Conservation (phyloP, 257 asterid species). For the Buddleja alternifolia region DNA sequence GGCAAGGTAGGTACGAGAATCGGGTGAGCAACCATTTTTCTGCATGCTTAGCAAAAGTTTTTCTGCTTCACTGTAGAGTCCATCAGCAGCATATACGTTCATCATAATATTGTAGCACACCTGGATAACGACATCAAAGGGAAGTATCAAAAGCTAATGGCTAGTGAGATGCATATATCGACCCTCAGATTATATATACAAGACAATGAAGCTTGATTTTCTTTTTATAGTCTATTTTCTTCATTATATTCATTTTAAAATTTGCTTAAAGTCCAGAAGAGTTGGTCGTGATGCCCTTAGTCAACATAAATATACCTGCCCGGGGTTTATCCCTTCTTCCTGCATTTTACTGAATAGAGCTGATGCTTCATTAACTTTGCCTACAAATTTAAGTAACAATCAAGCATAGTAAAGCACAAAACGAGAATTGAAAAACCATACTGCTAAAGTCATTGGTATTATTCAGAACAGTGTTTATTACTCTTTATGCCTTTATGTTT, state of each 20-base stretch:
- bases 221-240: background rate
- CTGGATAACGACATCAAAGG: conserved; percentile 41
- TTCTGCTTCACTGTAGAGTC: conserved; percentile 67
- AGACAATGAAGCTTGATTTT: conserved; percentile 10
- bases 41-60: conserved; percentile 58
- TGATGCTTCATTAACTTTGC: conserved; percentile 76
- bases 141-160: background rate
- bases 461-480: conserved; percentile 3
- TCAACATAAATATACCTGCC: conserved; percentile 55
- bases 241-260: background rate
- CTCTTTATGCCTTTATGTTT: background rate
- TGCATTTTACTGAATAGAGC: conserved; percentile 74
- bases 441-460: background rate
- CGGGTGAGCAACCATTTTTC: conserved; percentile 52
- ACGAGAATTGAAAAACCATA: background rate
- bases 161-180: background rate
- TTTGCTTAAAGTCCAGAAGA: background rate
- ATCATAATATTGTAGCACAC: conserved; percentile 76
- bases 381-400: conserved; percentile 43
- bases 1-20: conserved; percentile 66
- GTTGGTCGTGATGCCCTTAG: background rate
- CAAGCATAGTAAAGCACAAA: conserved; percentile 18
- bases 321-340: conserved; percentile 84
- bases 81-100: conserved; percentile 57
- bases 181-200: background rate